These are phyloP conservation scores for Chimonanthus salicifolius DNA, from an alignment of 164 flowering plant genomes.

Conservation along the genomic window DNA sequence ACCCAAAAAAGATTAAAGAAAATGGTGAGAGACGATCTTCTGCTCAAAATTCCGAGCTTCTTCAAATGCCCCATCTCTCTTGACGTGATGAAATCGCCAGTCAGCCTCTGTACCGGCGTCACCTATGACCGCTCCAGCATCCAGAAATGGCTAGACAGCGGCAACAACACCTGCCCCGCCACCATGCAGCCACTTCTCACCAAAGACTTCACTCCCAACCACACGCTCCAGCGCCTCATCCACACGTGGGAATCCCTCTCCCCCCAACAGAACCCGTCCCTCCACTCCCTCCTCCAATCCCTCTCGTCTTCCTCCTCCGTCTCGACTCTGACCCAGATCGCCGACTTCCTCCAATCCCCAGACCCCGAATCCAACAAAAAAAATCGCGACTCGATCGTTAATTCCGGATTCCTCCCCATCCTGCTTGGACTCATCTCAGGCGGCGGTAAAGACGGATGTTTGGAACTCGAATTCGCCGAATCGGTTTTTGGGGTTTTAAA, in stretches of 20 bases:
- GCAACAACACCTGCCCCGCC: constrained; percentile 94
- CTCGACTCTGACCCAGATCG: constrained; percentile 9
- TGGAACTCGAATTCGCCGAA: constrained; percentile 12
- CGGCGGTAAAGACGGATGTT: constrained; percentile 4
- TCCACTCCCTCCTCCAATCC: neutral
- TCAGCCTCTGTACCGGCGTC: constrained; percentile 80
- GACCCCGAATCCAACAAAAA: constrained; percentile 24
- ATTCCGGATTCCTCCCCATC: constrained; percentile 30
- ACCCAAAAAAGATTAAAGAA: neutral
- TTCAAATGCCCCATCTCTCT: constrained; percentile 91
- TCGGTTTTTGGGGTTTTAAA: constrained; percentile 27
- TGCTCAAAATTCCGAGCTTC: constrained; percentile 60
- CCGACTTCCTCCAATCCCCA: constrained; percentile 20
- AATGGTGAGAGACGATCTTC: constrained; percentile 55
- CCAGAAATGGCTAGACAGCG: constrained; percentile 81
- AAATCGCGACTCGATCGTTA: constrained; percentile 37
- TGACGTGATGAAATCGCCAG: constrained; percentile 92
- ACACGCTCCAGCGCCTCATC: constrained; percentile 71
- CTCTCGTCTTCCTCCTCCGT: neutral
- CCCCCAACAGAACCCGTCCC: neutral
- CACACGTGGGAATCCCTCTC: constrained; percentile 58
- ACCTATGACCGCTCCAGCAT: constrained; percentile 91
- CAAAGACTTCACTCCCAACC: constrained; percentile 74
- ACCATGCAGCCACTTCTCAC: constrained; percentile 78
- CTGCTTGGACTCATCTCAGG: constrained; percentile 27